Evolutionary conservation across 805 yeast genomes (phyloP).

Genomic region (Metschnikowia similis): DNA sequence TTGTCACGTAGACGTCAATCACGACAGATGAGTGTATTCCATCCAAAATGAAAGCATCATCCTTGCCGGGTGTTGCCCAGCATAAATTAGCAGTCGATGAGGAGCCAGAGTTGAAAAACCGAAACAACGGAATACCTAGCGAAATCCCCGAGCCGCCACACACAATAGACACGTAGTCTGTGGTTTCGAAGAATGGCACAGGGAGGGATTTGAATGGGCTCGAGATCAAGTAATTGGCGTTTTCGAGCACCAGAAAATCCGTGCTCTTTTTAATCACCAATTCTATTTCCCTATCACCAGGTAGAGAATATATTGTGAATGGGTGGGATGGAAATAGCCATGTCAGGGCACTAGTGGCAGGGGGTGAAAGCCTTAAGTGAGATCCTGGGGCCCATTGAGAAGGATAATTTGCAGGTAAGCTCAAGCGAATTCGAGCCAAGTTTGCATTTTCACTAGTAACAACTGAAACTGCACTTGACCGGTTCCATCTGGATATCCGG

Average conservation of each 20-base stretch:
- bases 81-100: constrained; percentile 32
- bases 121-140: constrained; percentile 51
- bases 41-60: constrained; percentile 46
- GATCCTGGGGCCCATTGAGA: constrained; percentile 46
- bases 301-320: constrained; percentile 51
- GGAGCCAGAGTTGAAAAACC: constrained; percentile 27
- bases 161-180: constrained; percentile 48
- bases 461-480: constrained; percentile 7
- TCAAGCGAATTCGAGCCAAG: constrained; percentile 21
- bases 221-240: constrained; percentile 15
- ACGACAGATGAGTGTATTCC: constrained; percentile 20
- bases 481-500: constrained; percentile 19
- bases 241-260: constrained; percentile 11
- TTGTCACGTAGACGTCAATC: constrained; percentile 14
- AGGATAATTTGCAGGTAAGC: constrained; percentile 17
- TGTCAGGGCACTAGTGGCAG: constrained; percentile 7
- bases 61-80: constrained; percentile 51
- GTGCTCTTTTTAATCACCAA: constrained; percentile 44
- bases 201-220: constrained; percentile 44
- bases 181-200: constrained; percentile 42
- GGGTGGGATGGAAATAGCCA: constrained; percentile 64
- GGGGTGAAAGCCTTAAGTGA: constrained; percentile 42
- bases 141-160: constrained; percentile 78
- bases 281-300: constrained; percentile 35
- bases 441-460: constrained; percentile 12